phyloP scores from a whole-genome alignment of 192 early-diverging fungal genomes.

The Coemansia sp. region DNA sequence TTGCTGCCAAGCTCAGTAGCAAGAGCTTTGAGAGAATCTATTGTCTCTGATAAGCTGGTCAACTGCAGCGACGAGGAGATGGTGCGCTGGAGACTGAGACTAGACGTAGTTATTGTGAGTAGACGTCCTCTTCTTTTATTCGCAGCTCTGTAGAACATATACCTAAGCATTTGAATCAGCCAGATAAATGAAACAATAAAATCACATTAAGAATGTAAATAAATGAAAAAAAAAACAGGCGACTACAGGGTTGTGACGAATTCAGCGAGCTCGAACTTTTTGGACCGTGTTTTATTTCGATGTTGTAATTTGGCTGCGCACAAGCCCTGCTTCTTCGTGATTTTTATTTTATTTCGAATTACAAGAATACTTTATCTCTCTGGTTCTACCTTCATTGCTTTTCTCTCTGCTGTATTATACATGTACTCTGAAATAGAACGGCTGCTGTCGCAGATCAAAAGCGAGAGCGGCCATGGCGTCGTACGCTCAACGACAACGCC shows the following conservation, averaged over 20 bases:
- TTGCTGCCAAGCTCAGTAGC: background rate
- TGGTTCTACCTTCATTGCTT: background rate
- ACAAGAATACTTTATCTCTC: background rate
- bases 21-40: background rate
- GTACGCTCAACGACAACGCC: background rate
- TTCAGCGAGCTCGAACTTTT: too few species aligned
- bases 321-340: too few species aligned
- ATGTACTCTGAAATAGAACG: constrained; percentile 35
- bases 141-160: background rate
- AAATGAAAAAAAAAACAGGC: too few species aligned
- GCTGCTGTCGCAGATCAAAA: constrained; percentile 27
- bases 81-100: background rate
- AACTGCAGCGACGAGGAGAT: background rate
- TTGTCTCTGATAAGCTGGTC: background rate
- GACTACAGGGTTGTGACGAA: too few species aligned
- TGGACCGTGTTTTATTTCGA: too few species aligned
- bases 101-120: background rate
- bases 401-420: background rate
- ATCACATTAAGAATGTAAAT: too few species aligned
- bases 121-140: background rate
- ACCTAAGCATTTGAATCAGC: background rate
- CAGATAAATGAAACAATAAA: too few species aligned
- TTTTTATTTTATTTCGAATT: background rate
- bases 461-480: constrained; percentile 23
- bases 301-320: too few species aligned